Conservation (phyloP, 768 basidiomycete species). For the Pleurotus salmoneostramineus region DNA sequence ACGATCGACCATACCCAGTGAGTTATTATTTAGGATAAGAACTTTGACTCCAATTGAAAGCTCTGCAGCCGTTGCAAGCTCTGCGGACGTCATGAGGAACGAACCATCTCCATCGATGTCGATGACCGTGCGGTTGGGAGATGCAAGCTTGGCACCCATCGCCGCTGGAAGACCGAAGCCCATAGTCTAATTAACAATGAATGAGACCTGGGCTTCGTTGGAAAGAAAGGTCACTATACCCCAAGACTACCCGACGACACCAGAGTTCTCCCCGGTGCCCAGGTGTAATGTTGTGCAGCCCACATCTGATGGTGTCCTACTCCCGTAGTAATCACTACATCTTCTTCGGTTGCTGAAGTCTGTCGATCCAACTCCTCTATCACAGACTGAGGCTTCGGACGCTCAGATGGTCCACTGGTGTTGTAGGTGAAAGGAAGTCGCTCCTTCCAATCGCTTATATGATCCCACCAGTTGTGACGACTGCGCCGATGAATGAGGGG, state of each 20-base stretch:
- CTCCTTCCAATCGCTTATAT: slow-evolving; percentile 82
- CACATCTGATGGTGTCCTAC: slow-evolving; percentile 99
- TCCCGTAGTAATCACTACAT: slow-evolving; percentile 87
- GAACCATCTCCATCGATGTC: slow-evolving; percentile 98
- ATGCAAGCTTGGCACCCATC: slow-evolving; percentile 96
- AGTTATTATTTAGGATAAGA: slow-evolving; percentile 90
- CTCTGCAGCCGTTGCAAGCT: slow-evolving; percentile 90
- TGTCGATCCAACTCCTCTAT: slow-evolving; percentile 88
- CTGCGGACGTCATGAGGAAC: slow-evolving; percentile 99
- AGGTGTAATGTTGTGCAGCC: slow-evolving; percentile 93
- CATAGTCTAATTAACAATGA: slow-evolving; percentile 68
- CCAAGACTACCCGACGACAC: slow-evolving; percentile 94
- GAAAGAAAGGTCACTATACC: slow-evolving; percentile 37
- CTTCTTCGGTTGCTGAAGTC: slow-evolving; percentile 60
- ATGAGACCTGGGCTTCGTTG: slow-evolving; percentile 3
- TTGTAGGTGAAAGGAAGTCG: slow-evolving; percentile 87
- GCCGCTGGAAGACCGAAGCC: slow-evolving; percentile 94
- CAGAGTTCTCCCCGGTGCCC: slow-evolving; percentile 83
- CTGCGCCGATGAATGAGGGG: slow-evolving; percentile 66
- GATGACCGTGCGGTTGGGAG: slow-evolving; percentile 87
- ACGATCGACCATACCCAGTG: slow-evolving; percentile 98
- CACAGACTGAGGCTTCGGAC: slow-evolving; percentile 95
- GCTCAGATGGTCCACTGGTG: slow-evolving; percentile 51
- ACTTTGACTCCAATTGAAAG: slow-evolving; percentile 94
- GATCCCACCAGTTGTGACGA: slow-evolving; percentile 76